Evolutionary conservation across 164 flowering plant genomes (phyloP), one percentile per base, ranked within the genome.

Genomic region (Vitis labrusca): DNA sequence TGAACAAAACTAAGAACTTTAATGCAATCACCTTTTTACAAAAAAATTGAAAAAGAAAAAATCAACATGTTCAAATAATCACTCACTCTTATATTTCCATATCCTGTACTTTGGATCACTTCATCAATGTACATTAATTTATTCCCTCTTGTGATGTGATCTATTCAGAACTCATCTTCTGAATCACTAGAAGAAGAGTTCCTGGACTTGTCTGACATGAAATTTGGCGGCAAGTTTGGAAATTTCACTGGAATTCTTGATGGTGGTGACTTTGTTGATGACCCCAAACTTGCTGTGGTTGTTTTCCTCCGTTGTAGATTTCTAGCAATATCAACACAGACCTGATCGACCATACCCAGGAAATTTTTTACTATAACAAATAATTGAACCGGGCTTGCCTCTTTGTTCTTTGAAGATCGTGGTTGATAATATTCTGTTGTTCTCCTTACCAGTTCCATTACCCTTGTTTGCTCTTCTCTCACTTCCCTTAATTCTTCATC

Each of bases 401-500:
- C 74, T 57, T 52, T 50, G 8, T 76, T 60, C 49, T 69, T 78
- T 17, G 69, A 63, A 69, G 71, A 66, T 23, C 83, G 79, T 50
- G 83, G 75, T 66, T 82, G 85, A 64, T 84, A 82, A 61, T 80
- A 83, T 10, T 78, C 83, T 57, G 82, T 78, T 58, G 87, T 80
- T 71, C 54, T 78, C 78, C 63, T 78, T 15, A 80, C 82, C 29
- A 76, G 65, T 59, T 76, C 79, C 81, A 80, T 80, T 6, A 78
- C 80, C 47, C 67, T 78, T 14, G 50, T 65, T 47, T 81, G 76
- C 67, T 78, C 84, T 48, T 78, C 77, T 60, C 58, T 70, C 61
- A 73, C 32, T n/a, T 2, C 17, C 23, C 61, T 60, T 12, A 82
- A 8, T 65, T 84, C 85, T 59, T 54, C 71, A 3, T 73, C 82